Conservation (phyloP, 805 yeast species). For the Priceomyces medius region DNA sequence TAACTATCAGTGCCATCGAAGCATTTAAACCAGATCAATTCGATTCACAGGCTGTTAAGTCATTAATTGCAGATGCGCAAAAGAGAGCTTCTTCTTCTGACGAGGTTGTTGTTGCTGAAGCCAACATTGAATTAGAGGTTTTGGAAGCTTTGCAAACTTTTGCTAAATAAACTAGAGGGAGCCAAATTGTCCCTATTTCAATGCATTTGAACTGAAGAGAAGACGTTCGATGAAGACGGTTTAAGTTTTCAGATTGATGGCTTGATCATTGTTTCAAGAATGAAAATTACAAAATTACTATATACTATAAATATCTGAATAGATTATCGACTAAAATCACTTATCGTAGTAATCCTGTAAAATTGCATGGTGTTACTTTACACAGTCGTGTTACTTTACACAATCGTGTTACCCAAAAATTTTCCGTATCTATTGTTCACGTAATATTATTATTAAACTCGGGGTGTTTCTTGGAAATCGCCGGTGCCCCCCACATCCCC, state of each 20-base stretch:
- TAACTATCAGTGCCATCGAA: constrained; percentile 91
- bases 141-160: constrained; percentile 88
- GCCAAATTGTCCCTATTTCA: constrained; percentile 3
- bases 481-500: no score
- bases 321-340: not conserved
- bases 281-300: not conserved
- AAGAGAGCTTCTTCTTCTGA: constrained; percentile 83
- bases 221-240: constrained; percentile 7
- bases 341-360: no score
- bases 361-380: no score
- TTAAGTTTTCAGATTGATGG: not conserved
- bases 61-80: constrained; percentile 88
- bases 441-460: no score
- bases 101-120: constrained; percentile 89
- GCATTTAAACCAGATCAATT: constrained; percentile 90
- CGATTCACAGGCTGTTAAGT: constrained; percentile 73
- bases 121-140: constrained; percentile 92
- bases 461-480: no score
- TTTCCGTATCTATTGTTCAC: no score
- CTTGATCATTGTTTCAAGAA: constrained; percentile 1
- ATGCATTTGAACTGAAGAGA: constrained; percentile 5
- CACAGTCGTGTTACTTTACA: no score
- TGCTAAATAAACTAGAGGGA: constrained; percentile 53
- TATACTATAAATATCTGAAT: constrained; percentile 1
- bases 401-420: no score